phyloP scores from a whole-genome alignment of 345 rosid genomes.

The Syzygium grande region DNA sequence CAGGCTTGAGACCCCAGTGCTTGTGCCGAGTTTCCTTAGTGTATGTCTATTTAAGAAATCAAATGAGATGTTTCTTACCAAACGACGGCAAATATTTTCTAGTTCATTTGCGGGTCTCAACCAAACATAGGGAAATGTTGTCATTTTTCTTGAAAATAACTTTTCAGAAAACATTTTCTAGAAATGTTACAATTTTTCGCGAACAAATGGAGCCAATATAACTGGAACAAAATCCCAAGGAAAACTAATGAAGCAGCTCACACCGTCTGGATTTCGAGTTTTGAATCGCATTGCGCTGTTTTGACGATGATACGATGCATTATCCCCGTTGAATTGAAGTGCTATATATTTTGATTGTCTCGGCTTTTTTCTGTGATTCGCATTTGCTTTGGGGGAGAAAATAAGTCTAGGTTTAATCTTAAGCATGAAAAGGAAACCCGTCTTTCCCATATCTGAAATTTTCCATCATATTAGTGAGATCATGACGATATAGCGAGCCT shows the following conservation, averaged over 20 bases:
- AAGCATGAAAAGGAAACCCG: neutral
- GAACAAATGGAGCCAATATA: neutral
- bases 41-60: too few relatives aligned
- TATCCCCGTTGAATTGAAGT: neutral
- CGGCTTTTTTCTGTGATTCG: neutral
- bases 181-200: too few relatives aligned
- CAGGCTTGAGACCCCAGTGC: too few relatives aligned
- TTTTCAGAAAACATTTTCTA: too few relatives aligned
- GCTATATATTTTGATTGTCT: neutral
- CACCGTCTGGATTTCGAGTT: neutral
- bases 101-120: too few relatives aligned
- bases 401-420: neutral
- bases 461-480: rapidly evolving
- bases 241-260: neutral
- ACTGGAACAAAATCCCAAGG: neutral
- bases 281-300: neutral
- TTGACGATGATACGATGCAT: neutral
- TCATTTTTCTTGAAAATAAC: too few relatives aligned
- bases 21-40: too few relatives aligned
- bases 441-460: neutral
- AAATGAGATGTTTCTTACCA: too few relatives aligned
- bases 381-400: neutral
- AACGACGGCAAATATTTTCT: too few relatives aligned
- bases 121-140: too few relatives aligned
- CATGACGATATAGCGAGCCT: neutral